Percentiles rank a stretch among this genome's conserved stretches.
Evolutionary conservation across 2,329 filamentous ascomycete genomes (phyloP).

Genomic region (Phaeosphaeriaceae sp.): DNA sequence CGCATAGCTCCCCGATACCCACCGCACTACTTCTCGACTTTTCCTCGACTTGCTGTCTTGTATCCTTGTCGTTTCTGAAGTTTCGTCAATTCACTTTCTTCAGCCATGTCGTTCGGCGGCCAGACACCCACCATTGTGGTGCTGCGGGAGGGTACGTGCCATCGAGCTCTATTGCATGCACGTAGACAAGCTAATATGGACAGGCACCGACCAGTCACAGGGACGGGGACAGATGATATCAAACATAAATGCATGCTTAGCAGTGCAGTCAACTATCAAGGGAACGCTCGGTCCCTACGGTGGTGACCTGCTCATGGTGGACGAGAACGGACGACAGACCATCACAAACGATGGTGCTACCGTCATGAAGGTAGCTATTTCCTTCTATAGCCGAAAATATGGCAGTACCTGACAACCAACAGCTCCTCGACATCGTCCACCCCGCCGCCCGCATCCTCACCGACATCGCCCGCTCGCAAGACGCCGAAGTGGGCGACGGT

Average conservation of each 20-base stretch:
- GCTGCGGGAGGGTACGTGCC: conserved; percentile 86
- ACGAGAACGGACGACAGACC: conserved; percentile 93
- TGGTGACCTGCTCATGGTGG: conserved; percentile 93
- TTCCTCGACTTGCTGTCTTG: background rate
- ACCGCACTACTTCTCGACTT: conserved; percentile 8
- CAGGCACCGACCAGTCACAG: conserved; percentile 96
- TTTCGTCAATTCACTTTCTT: conserved; percentile 11
- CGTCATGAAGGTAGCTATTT: conserved; percentile 84
- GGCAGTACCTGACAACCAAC: conserved; percentile 10
- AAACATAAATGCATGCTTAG: conserved; percentile 98
- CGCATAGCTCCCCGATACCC: conserved; percentile 27
- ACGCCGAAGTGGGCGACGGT: conserved; percentile 97
- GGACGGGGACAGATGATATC: conserved; percentile 95
- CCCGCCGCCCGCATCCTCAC: conserved; percentile 96
- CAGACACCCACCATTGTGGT: conserved; percentile 98
- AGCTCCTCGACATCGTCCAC: conserved; percentile 98
- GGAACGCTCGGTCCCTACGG: conserved; percentile 95
- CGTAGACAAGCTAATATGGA: conserved; percentile 25
- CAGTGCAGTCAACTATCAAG: conserved; percentile 94
- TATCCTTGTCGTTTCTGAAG: background rate
- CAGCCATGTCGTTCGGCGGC: conserved; percentile 90
- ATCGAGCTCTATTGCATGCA: conserved; percentile 22
- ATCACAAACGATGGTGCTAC: conserved; percentile 99
- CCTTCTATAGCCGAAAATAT: background rate
- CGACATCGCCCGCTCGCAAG: conserved; percentile 98